A percentile compares a stretch with the other conserved stretches of the same genome.
Evolutionary conservation across 2,329 filamentous ascomycete species (phyloP).

Genomic region (Botrytis byssoidea): DNA sequence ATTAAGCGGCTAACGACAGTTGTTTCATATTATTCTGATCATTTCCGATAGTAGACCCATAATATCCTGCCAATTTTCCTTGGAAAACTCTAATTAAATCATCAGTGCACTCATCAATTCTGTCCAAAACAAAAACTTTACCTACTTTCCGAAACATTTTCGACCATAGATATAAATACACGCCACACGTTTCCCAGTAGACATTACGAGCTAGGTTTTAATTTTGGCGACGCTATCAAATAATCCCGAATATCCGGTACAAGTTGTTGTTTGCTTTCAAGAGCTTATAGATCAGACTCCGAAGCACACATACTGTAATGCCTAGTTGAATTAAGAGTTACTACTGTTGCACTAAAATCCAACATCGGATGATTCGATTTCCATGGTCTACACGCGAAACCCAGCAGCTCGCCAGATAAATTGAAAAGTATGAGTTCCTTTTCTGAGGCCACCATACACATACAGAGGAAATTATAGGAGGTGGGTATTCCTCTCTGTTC

Average conservation of each 20-base stretch:
- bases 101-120: not conserved
- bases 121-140: not conserved
- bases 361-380: not conserved
- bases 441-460: not conserved
- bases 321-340: not conserved
- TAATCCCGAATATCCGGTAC: not conserved
- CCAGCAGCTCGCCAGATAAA: not conserved
- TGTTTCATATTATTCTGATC: no score
- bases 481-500: not conserved
- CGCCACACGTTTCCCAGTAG: not conserved
- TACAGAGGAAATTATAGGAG: not conserved
- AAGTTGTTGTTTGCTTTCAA: not conserved
- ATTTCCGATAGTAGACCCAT: accelerated
- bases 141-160: not conserved
- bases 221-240: not conserved
- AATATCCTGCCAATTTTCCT: no score
- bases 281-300: not conserved
- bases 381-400: not conserved
- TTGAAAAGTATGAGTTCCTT: not conserved
- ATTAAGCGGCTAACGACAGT: not conserved
- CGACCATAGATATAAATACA: not conserved
- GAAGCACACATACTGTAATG: not conserved
- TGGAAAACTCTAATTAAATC: no score
- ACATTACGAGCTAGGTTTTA: not conserved
- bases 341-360: not conserved